Conservation (phyloP, 345 rosid genomes). For the Heritiera fomes region DNA sequence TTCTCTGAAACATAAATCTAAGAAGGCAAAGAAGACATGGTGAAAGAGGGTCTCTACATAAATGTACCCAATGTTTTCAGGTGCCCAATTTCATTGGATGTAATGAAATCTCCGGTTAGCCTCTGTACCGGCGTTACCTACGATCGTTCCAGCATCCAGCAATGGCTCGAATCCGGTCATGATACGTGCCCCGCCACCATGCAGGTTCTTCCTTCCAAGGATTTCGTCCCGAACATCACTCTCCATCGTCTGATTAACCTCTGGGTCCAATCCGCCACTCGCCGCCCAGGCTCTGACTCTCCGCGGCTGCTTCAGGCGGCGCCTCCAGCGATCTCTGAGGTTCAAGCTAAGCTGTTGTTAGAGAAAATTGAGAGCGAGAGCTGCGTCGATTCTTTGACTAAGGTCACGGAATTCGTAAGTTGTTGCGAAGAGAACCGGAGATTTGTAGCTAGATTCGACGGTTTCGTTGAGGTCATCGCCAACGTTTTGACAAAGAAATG, state of each 20-base stretch:
- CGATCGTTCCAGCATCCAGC: constrained; percentile 80
- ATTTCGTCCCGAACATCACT: constrained; percentile 74
- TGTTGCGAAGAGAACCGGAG: constrained; percentile 52
- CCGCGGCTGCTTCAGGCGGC: constrained; percentile 22
- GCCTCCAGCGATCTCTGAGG: constrained; percentile 26
- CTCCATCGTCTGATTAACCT: constrained; percentile 74
- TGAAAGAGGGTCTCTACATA: constrained; percentile 60
- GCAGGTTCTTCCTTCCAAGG: constrained; percentile 72
- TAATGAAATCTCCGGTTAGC: constrained; percentile 90
- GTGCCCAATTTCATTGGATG: constrained; percentile 90
- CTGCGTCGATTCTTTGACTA: constrained; percentile 31
- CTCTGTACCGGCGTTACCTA: constrained; percentile 92
- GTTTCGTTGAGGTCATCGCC: constrained; percentile 34
- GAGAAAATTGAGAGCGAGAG: constrained; percentile 19
- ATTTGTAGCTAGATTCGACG: constrained; percentile 44
- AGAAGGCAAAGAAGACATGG: constrained; percentile 26
- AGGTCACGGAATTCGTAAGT: constrained; percentile 40
- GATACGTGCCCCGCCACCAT: constrained; percentile 49
- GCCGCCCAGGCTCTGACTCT: constrained; percentile 33
- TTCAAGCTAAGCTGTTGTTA: constrained; percentile 34
- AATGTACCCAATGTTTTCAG: constrained; percentile 74
- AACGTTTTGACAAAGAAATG: constrained; percentile 43
- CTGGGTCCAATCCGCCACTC: constrained; percentile 57
- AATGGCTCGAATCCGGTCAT: constrained; percentile 85
- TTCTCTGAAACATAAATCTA: not conserved